Percentiles rank a stretch among this genome's conserved stretches.
phyloP scores from a whole-genome alignment of 208 protist genomes.

The Trypanosoma scelopori region DNA sequence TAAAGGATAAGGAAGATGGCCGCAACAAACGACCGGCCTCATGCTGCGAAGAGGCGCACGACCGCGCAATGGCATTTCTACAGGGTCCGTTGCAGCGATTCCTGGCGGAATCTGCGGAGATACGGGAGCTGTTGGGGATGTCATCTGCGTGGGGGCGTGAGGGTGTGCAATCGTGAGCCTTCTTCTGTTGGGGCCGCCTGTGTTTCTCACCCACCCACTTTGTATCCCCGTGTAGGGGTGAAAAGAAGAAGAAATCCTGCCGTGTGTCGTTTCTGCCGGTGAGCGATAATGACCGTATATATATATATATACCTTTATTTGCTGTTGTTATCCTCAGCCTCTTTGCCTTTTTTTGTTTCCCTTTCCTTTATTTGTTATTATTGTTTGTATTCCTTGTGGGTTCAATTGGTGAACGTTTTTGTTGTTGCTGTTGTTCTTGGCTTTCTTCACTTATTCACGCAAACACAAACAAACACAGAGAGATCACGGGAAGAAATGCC shows the following conservation, averaged over 20 bases:
- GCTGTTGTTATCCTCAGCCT: slow-evolving; percentile 13
- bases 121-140: slow-evolving; percentile 3
- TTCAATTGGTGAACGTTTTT: no score
- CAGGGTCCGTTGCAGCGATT: slow-evolving; percentile 23
- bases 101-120: slow-evolving; percentile 10
- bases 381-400: no score
- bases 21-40: neutral
- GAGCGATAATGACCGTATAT: neutral
- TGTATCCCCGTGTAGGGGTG: slow-evolving; percentile 11
- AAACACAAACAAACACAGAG: no score
- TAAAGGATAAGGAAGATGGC: neutral
- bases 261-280: no score
- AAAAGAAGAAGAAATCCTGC: neutral
- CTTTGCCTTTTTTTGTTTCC: slow-evolving; percentile 11
- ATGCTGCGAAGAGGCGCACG: slow-evolving; percentile 4
- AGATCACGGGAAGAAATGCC: slow-evolving; percentile 34
- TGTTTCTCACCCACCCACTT: neutral
- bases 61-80: slow-evolving; percentile 12
- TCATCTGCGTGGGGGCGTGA: neutral
- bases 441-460: no score
- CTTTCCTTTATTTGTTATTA: slow-evolving; percentile 6
- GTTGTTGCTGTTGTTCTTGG: no score
- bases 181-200: neutral
- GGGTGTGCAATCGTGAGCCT: neutral
- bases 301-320: slow-evolving; percentile 12